phyloP scores from a whole-genome alignment of 2,329 filamentous ascomycete species.

The Domatiomyces globalis region DNA sequence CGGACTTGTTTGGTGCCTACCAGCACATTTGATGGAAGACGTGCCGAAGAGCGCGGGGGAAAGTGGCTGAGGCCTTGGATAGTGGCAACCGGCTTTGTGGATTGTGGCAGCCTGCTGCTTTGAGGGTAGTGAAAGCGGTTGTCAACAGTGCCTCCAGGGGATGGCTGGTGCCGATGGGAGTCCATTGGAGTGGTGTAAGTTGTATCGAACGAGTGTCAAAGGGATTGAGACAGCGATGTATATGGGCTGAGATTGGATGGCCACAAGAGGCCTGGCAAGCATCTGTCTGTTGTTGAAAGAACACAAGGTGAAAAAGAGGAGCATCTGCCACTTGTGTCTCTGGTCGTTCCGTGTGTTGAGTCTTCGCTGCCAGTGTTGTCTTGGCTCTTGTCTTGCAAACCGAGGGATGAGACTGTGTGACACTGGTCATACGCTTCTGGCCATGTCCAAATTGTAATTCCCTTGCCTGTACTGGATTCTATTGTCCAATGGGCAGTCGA shows the following conservation, averaged over 20 bases:
- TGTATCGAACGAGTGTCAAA: neutral
- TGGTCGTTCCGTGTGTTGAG: neutral
- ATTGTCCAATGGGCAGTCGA: neutral
- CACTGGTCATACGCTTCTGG: neutral
- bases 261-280: neutral
- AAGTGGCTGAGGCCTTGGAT: conserved; percentile 1
- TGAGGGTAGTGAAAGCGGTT: conserved; percentile 12
- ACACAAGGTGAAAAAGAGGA: neutral
- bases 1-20: conserved; percentile 11
- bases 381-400: neutral
- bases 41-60: conserved; percentile 11
- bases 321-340: neutral
- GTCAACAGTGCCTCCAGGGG: neutral
- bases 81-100: neutral
- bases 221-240: neutral
- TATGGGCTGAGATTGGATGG: neutral
- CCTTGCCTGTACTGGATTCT: neutral
- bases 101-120: conserved; percentile 2
- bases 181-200: neutral
- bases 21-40: conserved; percentile 10
- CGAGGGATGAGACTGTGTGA: neutral
- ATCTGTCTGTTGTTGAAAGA: neutral
- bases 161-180: neutral
- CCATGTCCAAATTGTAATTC: neutral
- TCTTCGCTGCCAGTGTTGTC: neutral